Conservation (phyloP, 371 early-diverging fungal species). For the Actinomortierella wolfii region DNA sequence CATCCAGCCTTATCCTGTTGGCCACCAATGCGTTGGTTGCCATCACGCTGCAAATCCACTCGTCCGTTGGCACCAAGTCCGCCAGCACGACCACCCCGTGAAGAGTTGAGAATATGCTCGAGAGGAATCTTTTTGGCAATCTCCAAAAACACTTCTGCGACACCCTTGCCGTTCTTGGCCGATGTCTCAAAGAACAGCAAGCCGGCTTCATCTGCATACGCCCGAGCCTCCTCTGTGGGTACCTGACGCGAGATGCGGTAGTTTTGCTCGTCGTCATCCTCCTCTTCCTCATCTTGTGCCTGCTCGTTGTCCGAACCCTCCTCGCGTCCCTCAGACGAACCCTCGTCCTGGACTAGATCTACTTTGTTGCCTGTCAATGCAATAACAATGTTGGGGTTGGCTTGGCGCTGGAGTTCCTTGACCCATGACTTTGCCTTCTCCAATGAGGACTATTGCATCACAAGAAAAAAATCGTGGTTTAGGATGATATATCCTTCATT, state of each 20-base stretch:
- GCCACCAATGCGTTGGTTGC: constrained; percentile 32
- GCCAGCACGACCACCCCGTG: constrained; percentile 25
- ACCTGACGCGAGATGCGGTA: constrained; percentile 58
- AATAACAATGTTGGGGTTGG: constrained; percentile 95
- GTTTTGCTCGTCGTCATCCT: constrained; percentile 48
- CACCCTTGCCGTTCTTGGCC: constrained; percentile 86
- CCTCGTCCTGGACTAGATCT: constrained; percentile 66
- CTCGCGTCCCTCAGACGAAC: constrained; percentile 34
- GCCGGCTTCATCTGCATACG: constrained; percentile 77
- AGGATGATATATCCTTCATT: not conserved
- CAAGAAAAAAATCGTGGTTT: constrained; percentile 1
- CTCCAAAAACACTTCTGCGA: constrained; percentile 83
- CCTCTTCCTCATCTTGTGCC: constrained; percentile 46
- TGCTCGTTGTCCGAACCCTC: constrained; percentile 36
- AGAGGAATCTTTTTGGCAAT: constrained; percentile 65
- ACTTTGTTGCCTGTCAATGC: constrained; percentile 97
- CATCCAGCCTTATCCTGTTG: constrained; percentile 43
- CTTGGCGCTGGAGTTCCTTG: constrained; percentile 95
- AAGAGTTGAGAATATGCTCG: constrained; percentile 46
- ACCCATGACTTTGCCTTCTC: constrained; percentile 99
- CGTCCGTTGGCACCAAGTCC: constrained; percentile 33
- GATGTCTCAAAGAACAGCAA: constrained; percentile 93
- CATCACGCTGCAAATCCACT: constrained; percentile 29
- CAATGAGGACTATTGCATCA: constrained; percentile 74
- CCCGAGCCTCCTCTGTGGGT: constrained; percentile 73